Evolutionary conservation across 768 basidiomycete genomes (phyloP).

Genomic region (Mycena kentingensis): DNA sequence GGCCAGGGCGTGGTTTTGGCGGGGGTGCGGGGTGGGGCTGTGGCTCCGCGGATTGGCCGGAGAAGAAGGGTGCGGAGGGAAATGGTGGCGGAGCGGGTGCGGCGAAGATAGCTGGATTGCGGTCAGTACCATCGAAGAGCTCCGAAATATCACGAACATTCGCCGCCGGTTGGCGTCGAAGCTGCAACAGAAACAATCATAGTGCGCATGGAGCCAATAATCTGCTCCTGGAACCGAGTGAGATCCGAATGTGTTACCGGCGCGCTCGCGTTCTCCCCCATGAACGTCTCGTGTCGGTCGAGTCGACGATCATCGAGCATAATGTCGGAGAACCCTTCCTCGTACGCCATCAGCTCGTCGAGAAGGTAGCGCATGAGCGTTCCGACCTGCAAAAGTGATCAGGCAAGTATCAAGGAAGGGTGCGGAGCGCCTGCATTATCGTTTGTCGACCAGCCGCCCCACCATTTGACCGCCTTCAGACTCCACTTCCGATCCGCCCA

Average conservation of each 20-base stretch:
- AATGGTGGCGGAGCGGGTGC: no score
- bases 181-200: no score
- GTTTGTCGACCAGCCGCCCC: constrained; percentile 31
- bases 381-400: constrained; percentile 16
- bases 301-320: constrained; percentile 21
- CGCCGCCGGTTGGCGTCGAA: no score
- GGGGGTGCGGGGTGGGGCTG: no score
- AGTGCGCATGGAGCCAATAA: no score
- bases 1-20: neutral
- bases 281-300: constrained; percentile 26
- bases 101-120: no score
- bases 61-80: no score
- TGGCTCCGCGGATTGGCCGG: no score
- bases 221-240: no score
- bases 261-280: constrained; percentile 19
- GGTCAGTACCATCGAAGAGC: no score
- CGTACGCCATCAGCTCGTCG: constrained; percentile 31
- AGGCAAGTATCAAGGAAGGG: neutral
- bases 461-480: constrained; percentile 30
- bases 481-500: constrained; percentile 31
- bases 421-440: constrained; percentile 21
- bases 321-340: constrained; percentile 30
- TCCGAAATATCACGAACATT: no score
- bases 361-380: constrained; percentile 33
- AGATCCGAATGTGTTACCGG: constrained; percentile 13